Conservation (phyloP, 306 rosid genomes). For the Cicer chorassanicum region DNA sequence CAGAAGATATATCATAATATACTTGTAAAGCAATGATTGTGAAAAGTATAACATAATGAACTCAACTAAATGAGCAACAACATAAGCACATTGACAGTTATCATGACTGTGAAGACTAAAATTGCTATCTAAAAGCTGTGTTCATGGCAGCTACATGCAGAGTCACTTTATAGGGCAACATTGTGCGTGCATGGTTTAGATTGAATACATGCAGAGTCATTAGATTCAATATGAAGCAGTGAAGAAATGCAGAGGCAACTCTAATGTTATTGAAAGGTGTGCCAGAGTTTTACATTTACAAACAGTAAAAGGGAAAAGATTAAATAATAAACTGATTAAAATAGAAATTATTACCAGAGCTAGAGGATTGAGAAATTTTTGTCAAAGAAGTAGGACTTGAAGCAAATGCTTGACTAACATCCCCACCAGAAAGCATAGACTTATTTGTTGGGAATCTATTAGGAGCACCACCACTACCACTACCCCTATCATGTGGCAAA, state of each 20-base stretch:
- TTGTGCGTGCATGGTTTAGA: conserved; percentile 10
- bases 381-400: conserved; percentile 62
- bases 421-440: conserved; percentile 57
- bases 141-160: background rate
- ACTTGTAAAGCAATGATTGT: background rate
- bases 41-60: conserved; percentile 20
- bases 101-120: background rate
- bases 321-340: conserved; percentile 37
- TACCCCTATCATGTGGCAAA: conserved; percentile 85
- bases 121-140: conserved; percentile 14
- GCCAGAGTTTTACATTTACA: conserved; percentile 7
- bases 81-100: background rate
- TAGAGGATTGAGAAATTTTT: conserved; percentile 57
- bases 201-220: background rate
- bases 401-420: conserved; percentile 66
- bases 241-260: conserved; percentile 37
- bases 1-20: conserved; percentile 33
- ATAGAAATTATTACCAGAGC: conserved; percentile 59
- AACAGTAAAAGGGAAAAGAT: conserved; percentile 35
- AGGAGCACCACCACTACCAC: conserved; percentile 63
- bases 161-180: background rate
- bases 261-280: conserved; percentile 11
- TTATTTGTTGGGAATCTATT: conserved; percentile 67
- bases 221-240: background rate
- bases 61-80: conserved; percentile 9